These are phyloP conservation scores for Tylopilus rubrobrunneus DNA, from an alignment of 768 basidiomycete genomes.

Conservation along the genomic window DNA sequence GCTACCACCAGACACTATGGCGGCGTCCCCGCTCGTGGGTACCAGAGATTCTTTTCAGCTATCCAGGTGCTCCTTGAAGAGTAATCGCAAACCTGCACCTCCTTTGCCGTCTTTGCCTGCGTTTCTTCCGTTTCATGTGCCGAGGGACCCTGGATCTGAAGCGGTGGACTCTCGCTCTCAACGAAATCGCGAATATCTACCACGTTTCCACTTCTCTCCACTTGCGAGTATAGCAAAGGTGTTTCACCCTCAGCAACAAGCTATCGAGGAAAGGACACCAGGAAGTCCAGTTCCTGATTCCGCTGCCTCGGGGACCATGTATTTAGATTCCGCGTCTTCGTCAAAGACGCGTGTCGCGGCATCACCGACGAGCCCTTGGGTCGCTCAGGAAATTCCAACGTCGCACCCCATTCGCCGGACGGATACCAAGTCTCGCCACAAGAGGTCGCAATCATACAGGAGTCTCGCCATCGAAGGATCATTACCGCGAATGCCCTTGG, in stretches of 20 bases:
- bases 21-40: constrained; percentile 21
- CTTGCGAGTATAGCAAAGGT: constrained; percentile 6
- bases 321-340: background rate
- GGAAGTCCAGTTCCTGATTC: background rate
- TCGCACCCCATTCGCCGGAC: constrained; percentile 1
- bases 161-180: background rate
- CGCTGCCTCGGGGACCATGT: background rate
- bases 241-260: background rate
- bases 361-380: background rate
- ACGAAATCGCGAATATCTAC: constrained; percentile 5
- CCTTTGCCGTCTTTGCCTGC: constrained; percentile 22
- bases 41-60: constrained; percentile 30
- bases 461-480: constrained; percentile 8
- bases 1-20: constrained; percentile 14
- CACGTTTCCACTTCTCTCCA: constrained; percentile 21
- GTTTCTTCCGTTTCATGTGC: constrained; percentile 9
- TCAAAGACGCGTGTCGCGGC: background rate
- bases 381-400: background rate
- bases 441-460: constrained; percentile 10
- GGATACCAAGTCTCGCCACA: constrained; percentile 1
- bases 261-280: background rate
- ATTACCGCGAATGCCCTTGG: background rate
- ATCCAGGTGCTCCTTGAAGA: constrained; percentile 12
- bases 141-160: background rate
- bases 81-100: constrained; percentile 14